Conservation (phyloP, 441 rosid species). For the Populus tomentosa region DNA sequence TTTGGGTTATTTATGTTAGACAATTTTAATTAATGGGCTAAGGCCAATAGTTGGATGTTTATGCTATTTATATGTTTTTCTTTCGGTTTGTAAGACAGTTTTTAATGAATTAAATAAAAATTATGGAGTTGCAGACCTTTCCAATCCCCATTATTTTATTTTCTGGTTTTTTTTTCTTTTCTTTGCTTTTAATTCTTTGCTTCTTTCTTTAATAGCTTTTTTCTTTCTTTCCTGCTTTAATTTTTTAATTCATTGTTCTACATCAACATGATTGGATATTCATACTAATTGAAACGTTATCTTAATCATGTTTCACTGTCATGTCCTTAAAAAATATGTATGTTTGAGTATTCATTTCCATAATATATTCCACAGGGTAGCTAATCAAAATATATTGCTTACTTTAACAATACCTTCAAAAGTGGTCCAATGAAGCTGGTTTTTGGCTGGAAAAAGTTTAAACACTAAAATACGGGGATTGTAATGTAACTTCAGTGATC, state of each 20-base stretch:
- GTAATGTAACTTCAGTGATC: background rate
- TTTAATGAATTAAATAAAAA: no score
- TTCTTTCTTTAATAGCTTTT: no score
- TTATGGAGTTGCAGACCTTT: no score
- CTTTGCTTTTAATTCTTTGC: no score
- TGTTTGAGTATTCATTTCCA: background rate
- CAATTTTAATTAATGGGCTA: rapidly evolving
- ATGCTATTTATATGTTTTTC: no score
- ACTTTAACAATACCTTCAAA: background rate
- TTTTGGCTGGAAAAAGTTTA: background rate
- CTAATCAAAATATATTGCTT: background rate
- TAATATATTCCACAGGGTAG: background rate
- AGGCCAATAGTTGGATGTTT: no score
- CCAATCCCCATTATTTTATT: no score
- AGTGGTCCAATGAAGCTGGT: background rate
- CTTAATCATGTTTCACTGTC: background rate
- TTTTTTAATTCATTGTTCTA: no score
- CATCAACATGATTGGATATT: background rate
- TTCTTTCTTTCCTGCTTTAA: no score
- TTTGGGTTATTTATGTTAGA: no score
- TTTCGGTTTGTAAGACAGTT: no score
- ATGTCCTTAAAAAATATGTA: background rate
- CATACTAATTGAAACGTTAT: background rate
- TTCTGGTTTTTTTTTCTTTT: no score
- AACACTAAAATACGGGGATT: background rate